phyloP scores from a whole-genome alignment of 1,139 yeast species.

The Yamadazyma conglobata region DNA sequence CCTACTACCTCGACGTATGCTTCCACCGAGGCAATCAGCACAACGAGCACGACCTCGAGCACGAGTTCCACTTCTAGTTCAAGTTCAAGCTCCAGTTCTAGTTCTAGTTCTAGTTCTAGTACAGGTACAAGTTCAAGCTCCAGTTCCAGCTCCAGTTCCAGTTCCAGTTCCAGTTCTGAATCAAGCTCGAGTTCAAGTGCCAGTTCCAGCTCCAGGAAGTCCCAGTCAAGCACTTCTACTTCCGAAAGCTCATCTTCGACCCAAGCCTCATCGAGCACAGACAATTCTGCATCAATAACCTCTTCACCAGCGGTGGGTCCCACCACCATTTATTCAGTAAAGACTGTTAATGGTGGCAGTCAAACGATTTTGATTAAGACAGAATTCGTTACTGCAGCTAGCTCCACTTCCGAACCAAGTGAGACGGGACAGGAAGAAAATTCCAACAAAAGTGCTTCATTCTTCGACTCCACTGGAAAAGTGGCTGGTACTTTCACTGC shows the following conservation, averaged over 20 bases:
- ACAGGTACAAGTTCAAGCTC: constrained; percentile 13
- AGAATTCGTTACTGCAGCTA: constrained; percentile 15
- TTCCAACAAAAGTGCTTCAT: constrained; percentile 19
- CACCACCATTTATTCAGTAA: constrained; percentile 22
- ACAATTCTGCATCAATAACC: constrained; percentile 10
- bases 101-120: constrained; percentile 7
- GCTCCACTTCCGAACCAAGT: constrained; percentile 9
- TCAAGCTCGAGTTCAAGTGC: neutral
- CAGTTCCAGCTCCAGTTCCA: constrained; percentile 6
- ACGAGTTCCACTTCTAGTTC: too few relatives aligned
- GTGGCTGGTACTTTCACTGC: constrained; percentile 75
- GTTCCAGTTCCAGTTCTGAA: neutral
- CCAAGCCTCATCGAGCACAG: constrained; percentile 9
- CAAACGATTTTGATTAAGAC: constrained; percentile 22
- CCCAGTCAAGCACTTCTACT: constrained; percentile 2
- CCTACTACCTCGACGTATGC: constrained; percentile 2
- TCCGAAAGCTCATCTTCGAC: constrained; percentile 6
- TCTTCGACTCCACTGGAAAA: constrained; percentile 57
- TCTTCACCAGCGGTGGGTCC: constrained; percentile 11
- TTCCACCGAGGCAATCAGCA: constrained; percentile 1
- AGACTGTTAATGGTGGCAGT: constrained; percentile 26
- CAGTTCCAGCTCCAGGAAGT: constrained; percentile 2
- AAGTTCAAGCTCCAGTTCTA: too few relatives aligned
- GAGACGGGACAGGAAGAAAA: too few relatives aligned
- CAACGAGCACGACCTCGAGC: constrained; percentile 3